Percentiles rank a stretch among this genome's conserved stretches.
phyloP scores from a whole-genome alignment of 345 rosid genomes.

The Populus tremula region DNA sequence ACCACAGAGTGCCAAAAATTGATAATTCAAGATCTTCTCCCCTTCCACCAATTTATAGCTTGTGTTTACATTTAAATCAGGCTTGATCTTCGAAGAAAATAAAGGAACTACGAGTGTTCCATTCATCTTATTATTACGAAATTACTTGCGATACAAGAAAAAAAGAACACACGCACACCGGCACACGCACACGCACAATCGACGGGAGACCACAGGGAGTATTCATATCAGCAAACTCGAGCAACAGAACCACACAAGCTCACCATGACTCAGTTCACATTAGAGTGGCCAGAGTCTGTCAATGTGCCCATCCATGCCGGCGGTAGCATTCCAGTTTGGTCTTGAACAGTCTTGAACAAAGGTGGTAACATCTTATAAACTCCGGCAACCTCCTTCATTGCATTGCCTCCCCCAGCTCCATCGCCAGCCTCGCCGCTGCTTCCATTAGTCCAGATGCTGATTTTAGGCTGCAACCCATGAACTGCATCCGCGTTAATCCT shows the following conservation, averaged over 20 bases:
- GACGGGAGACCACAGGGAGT: background rate
- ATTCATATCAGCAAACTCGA: no score
- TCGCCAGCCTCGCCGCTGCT: constrained; percentile 17
- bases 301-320: constrained; percentile 62
- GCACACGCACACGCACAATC: no score
- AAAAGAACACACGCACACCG: background rate
- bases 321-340: constrained; percentile 78
- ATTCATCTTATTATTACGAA: background rate
- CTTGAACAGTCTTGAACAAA: constrained; percentile 65
- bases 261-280: background rate
- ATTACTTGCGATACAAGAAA: background rate
- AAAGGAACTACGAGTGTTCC: background rate
- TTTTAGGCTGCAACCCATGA: constrained; percentile 57
- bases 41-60: background rate
- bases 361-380: constrained; percentile 71
- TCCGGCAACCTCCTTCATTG: constrained; percentile 67
- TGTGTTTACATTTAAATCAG: background rate
- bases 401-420: constrained; percentile 18
- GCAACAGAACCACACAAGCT: background rate
- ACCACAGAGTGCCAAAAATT: background rate
- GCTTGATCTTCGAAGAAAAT: background rate
- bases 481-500: constrained; percentile 56
- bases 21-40: background rate
- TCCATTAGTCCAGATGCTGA: constrained; percentile 67
- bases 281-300: constrained; percentile 1